These are phyloP conservation scores for Babesia microti DNA, from an alignment of 169 alveolate species.

Conservation along the genomic window DNA sequence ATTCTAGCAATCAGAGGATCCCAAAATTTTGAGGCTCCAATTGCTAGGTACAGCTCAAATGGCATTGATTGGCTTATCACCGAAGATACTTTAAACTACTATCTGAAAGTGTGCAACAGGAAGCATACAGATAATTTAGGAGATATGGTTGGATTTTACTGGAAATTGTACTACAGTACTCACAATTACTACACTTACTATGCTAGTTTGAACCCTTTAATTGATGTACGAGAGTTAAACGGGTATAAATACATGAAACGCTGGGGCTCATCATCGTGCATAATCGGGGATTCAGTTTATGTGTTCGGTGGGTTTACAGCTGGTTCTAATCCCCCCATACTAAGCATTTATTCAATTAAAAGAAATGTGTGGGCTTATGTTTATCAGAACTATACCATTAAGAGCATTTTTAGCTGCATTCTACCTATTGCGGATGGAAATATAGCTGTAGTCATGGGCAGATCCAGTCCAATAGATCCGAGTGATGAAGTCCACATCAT, in stretches of 20 bases:
- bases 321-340: no score
- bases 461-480: no score
- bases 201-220: neutral
- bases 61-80: conserved; percentile 15
- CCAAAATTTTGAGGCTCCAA: conserved; percentile 20
- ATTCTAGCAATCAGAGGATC: conserved; percentile 54
- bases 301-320: no score
- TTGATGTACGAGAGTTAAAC: neutral
- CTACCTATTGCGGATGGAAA: no score
- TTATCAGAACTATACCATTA: no score
- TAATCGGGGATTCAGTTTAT: neutral
- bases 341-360: no score
- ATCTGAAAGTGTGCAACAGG: conserved; percentile 19
- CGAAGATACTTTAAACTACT: conserved; percentile 6
- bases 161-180: conserved; percentile 7
- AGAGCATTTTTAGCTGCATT: no score
- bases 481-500: no score
- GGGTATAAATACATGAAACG: neutral
- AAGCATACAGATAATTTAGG: conserved; percentile 17
- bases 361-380: no score
- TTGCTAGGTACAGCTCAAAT: neutral
- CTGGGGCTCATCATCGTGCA: neutral
- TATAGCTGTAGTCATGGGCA: no score
- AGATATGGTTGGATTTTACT: conserved; percentile 29
- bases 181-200: neutral